phyloP scores from a whole-genome alignment of 345 rosid species.

The Jatropha curcas region DNA sequence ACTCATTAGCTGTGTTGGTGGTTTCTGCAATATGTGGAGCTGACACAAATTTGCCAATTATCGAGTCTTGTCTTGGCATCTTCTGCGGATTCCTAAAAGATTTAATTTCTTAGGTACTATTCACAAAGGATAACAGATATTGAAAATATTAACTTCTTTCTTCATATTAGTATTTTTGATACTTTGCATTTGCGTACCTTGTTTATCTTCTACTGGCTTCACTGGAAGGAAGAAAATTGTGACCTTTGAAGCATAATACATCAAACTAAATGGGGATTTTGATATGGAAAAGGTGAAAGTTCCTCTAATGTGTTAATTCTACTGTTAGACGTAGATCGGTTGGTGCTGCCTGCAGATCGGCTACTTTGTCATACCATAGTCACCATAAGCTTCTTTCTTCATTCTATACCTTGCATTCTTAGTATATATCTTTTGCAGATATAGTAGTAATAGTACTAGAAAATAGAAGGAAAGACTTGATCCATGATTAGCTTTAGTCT shows the following conservation, averaged over 20 bases:
- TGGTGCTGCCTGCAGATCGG: neutral
- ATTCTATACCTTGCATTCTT: neutral
- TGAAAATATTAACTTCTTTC: neutral
- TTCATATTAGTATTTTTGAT: neutral
- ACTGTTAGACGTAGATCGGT: neutral
- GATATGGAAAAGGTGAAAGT: neutral
- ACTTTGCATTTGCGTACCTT: neutral
- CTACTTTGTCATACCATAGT: neutral
- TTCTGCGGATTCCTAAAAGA: neutral
- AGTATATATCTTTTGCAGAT: neutral
- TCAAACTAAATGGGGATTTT: conserved; percentile 7
- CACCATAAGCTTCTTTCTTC: neutral
- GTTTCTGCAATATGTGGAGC: conserved; percentile 10
- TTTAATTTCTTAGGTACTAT: neutral
- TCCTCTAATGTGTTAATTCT: neutral
- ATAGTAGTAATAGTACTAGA: neutral
- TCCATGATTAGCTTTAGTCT: neutral
- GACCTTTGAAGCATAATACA: neutral
- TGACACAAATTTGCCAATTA: neutral
- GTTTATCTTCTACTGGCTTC: neutral
- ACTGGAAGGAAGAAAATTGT: neutral
- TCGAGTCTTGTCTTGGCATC: conserved; percentile 6
- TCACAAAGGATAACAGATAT: neutral
- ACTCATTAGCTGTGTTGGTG: neutral
- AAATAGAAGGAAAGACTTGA: neutral